A percentile compares a stretch with the other conserved stretches of the same genome.
Evolutionary conservation across 371 early-diverging fungal genomes (phyloP).

Genomic region (Mucor circinelloides): DNA sequence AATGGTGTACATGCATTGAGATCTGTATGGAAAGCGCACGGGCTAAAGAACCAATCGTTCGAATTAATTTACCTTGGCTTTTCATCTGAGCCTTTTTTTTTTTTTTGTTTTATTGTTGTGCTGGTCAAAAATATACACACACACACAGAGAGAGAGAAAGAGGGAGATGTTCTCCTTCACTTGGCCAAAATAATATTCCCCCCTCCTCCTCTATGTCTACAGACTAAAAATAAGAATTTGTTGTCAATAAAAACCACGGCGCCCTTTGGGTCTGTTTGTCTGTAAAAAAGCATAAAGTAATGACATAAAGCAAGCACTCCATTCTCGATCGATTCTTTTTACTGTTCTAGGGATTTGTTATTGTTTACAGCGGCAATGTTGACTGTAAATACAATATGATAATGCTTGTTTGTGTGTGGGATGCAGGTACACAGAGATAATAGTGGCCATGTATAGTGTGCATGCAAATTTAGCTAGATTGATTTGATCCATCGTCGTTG

Average conservation of each 20-base stretch:
- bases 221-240: slow-evolving; percentile 1
- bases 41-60: slow-evolving; percentile 6
- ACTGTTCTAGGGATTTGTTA: slow-evolving; percentile 4
- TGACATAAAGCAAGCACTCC: not conserved
- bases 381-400: not conserved
- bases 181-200: too few relatives aligned
- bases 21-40: slow-evolving; percentile 13
- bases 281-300: not conserved
- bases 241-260: not conserved
- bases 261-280: too few relatives aligned
- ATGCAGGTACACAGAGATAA: not conserved
- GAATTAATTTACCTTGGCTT: not conserved
- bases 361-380: not conserved
- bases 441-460: not conserved
- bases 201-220: not conserved
- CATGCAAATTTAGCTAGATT: not conserved
- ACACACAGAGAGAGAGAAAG: not conserved
- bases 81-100: not conserved
- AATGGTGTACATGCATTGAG: not conserved
- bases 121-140: too few relatives aligned
- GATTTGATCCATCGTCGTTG: not conserved
- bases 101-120: not conserved
- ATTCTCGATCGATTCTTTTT: not conserved
- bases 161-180: too few relatives aligned
- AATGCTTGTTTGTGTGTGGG: not conserved